Percentiles rank a stretch among this genome's conserved stretches.
Evolutionary conservation across 495 filamentous ascomycete species (phyloP).

Genomic region (Jackrogersella multiformis): DNA sequence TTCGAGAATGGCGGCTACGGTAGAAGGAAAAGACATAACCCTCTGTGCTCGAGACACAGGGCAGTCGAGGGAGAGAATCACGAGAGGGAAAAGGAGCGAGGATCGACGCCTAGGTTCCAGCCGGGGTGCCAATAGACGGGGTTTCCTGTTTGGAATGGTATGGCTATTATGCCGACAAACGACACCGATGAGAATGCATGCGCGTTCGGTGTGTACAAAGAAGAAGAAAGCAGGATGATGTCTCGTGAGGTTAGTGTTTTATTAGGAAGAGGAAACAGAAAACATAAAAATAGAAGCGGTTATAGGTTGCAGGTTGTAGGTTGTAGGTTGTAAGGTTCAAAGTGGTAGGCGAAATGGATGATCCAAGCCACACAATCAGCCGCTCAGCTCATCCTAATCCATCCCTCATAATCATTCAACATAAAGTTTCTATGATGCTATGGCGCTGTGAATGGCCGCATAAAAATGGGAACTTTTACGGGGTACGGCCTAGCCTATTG

Average conservation of each 20-base stretch:
- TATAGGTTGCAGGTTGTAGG: conserved; percentile 2
- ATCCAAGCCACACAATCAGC: conserved; percentile 40
- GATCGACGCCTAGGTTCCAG: conserved; percentile 41
- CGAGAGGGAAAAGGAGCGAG: conserved; percentile 24
- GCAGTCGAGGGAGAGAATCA: conserved; percentile 1
- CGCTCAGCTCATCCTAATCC: conserved; percentile 28
- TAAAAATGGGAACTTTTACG: conserved; percentile 13
- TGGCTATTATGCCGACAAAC: conserved; percentile 16
- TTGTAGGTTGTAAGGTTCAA: conserved; percentile 13
- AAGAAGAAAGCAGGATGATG: conserved; percentile 3
- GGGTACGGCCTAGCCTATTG: conserved; percentile 16
- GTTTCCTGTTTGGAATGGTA: conserved; percentile 10
- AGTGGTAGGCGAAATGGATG: conserved; percentile 20
- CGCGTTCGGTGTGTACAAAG: conserved; percentile 14
- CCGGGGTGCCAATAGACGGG: conserved; percentile 32
- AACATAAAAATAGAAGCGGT: neutral
- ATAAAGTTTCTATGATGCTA: conserved; percentile 26
- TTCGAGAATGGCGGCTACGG: conserved; percentile 26
- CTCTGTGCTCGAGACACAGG: conserved; percentile 24
- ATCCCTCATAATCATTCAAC: neutral
- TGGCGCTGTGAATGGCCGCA: conserved; percentile 22
- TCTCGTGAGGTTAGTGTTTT: conserved; percentile 10
- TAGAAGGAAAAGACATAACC: conserved; percentile 42
- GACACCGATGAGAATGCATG: neutral
- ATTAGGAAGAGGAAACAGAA: conserved; percentile 7